Conservation (phyloP, 2,329 filamentous ascomycete species). For the Pestalotiopsis sp. region DNA sequence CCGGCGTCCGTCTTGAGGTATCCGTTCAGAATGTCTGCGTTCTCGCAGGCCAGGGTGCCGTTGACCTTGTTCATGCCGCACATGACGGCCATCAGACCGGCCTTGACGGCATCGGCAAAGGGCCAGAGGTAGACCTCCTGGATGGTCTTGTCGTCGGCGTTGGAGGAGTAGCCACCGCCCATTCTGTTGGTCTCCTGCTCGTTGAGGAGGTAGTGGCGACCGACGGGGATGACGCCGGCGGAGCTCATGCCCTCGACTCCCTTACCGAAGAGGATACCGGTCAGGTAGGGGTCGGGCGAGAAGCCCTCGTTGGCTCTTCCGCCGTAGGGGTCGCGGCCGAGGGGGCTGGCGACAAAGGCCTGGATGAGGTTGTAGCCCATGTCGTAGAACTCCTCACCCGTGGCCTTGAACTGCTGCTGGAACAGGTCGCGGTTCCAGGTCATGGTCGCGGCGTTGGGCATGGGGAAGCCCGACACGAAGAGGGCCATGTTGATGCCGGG, state of each 20-base stretch:
- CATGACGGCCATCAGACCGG: constrained; percentile 9
- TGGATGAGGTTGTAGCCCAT: constrained; percentile 19
- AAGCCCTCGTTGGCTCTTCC: constrained; percentile 6
- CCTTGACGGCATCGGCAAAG: constrained; percentile 7
- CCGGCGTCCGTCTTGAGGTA: constrained; percentile 8
- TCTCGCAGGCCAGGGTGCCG: constrained; percentile 4
- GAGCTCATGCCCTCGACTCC: constrained; percentile 8
- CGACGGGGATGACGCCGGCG: constrained; percentile 3
- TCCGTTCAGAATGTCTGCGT: constrained; percentile 1
- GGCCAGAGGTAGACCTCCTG: constrained; percentile 9
- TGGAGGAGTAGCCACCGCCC: constrained; percentile 2
- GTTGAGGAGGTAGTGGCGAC: constrained; percentile 9
- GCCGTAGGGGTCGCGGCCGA: constrained; percentile 12
- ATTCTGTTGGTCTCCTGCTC: constrained; percentile 10
- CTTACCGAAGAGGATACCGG: constrained; percentile 7
- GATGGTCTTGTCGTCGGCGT: constrained; percentile 9
- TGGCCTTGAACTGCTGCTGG: constrained; percentile 16
- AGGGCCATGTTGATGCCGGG: constrained; percentile 18
- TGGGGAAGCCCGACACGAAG: constrained; percentile 20
- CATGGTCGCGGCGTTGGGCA: constrained; percentile 19
- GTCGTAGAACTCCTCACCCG: constrained; percentile 19
- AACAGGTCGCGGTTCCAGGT: constrained; percentile 21
- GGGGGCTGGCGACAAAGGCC: constrained; percentile 16
- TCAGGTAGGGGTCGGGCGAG: constrained; percentile 9
- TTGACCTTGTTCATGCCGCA: constrained; percentile 10